Base-by-base conservation (phyloP, 2,329 filamentous ascomycete genomes). In the Lecanosticta acicola region DNA sequence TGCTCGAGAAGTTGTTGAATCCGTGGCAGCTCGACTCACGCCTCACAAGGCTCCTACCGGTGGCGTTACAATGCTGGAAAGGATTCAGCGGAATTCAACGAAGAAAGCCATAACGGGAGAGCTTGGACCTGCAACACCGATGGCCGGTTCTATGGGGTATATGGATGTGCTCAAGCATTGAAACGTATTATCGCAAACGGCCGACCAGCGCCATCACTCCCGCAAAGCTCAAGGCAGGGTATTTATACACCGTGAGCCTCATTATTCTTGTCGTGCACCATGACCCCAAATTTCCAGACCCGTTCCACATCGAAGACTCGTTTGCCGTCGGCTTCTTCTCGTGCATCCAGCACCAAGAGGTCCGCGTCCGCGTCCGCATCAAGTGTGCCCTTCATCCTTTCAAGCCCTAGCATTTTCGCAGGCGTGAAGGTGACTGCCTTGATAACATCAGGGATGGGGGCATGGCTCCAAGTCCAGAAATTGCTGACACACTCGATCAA, bases 401-500 rank as follows among this genome's bases (percentile, higher is more conserved):
- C 68, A 34, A 90, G 60, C 0, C 84, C 84, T 14, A 93, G 69
- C 84, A 93, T 87, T 39, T 74, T 76, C 1, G 87, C 86, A 1
- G 87, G 87, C 1, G 86, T 89, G 26, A 77, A 72, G 0, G 87
- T 93, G 21, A 90, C 87, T 7, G 85, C 78, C 52, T 77, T 78
- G 37, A 93, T 67, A 1, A 83, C 85, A 59, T 83, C 76, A 0
- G 84, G 79, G 29, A 90, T 75, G 29, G 74, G 75, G 3, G 79
- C 77, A 11, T 83, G 84, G 1, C 83, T 83, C 83, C 84, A 91
- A 48, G 76, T 77, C 56, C 87, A 72, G 64, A 93, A 90, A 66
- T 93, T 93, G 61, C 81, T 84, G 44, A 90, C 80, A 58, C 87
- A 93, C 57, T 91, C 84, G 33, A 90, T 76, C n/a, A 94, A 73